phyloP scores from a whole-genome alignment of 1,284 basidiomycete species.

The Cutaneotrichosporon sp. region DNA sequence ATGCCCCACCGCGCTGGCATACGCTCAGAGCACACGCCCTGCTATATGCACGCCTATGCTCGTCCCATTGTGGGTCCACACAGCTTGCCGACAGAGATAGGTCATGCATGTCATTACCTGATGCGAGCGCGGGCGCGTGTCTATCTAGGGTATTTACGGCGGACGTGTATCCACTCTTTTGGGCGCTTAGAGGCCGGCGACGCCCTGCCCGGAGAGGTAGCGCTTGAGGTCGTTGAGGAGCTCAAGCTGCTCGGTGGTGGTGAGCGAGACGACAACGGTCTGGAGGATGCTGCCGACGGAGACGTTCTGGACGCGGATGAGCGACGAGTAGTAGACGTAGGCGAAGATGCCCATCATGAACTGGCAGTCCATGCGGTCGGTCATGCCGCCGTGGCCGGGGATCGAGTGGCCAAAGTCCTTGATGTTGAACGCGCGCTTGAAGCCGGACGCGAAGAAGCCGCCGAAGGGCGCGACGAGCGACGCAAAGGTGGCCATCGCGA shows the following conservation, averaged over 20 bases:
- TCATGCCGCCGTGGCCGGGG: slow-evolving; percentile 98
- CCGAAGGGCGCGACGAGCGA: slow-evolving; percentile 98
- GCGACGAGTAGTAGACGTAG: slow-evolving; percentile 91
- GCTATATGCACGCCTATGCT: no score
- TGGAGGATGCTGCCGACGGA: slow-evolving; percentile 87
- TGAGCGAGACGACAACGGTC: slow-evolving; percentile 84
- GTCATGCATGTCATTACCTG: not conserved
- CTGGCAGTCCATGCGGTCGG: slow-evolving; percentile 99
- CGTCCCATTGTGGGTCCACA: no score
- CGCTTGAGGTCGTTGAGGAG: slow-evolving; percentile 58
- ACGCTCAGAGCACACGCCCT: no score
- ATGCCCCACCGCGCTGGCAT: no score
- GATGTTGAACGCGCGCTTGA: slow-evolving; percentile 98
- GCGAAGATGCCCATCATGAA: slow-evolving; percentile 99
- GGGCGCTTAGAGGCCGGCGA: slow-evolving; percentile 24
- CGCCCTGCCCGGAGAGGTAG: slow-evolving; percentile 55
- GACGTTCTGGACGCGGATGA: slow-evolving; percentile 79
- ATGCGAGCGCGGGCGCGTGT: not conserved
- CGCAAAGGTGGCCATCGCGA: slow-evolving; percentile 91
- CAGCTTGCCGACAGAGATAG: not conserved
- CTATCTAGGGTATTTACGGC: not conserved
- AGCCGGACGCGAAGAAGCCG: slow-evolving; percentile 98
- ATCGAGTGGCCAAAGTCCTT: slow-evolving; percentile 99
- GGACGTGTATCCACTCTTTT: not conserved
- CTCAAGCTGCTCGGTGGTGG: slow-evolving; percentile 80